phyloP scores from a whole-genome alignment of 176 grass and related monocot genomes.

The Oryza punctata region DNA sequence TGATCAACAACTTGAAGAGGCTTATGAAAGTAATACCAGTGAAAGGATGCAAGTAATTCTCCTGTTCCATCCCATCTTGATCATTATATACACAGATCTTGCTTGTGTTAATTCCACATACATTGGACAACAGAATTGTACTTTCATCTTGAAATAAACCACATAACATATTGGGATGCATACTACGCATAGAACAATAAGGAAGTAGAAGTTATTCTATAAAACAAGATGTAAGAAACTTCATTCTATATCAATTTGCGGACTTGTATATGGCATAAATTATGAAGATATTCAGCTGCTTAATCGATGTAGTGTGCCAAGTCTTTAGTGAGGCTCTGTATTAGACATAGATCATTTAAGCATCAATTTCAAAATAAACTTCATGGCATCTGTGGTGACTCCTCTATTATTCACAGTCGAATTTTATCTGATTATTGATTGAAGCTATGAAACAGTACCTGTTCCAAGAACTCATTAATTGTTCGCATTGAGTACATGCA shows the following conservation, averaged over 20 bases:
- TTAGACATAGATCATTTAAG: neutral
- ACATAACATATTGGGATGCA: neutral
- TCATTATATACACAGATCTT: neutral
- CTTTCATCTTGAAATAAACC: constrained; percentile 12
- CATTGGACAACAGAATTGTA: neutral
- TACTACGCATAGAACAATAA: neutral
- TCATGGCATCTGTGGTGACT: neutral
- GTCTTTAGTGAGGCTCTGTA: neutral
- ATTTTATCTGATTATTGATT: neutral
- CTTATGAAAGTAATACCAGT: constrained; percentile 91
- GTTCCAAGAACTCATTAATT: neutral
- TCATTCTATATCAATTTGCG: neutral
- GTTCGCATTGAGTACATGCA: neutral
- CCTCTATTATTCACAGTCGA: constrained; percentile 7
- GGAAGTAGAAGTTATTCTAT: neutral
- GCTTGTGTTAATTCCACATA: neutral
- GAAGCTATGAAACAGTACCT: neutral
- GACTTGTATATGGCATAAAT: constrained; percentile 15
- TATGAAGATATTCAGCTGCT: constrained; percentile 4
- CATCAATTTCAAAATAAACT: constrained; percentile 1
- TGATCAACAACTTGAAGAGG: constrained; percentile 91
- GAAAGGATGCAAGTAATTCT: constrained; percentile 88
- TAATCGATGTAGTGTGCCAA: neutral
- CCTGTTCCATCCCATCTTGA: constrained; percentile 1
- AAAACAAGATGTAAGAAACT: neutral